Base-by-base conservation (phyloP, 768 basidiomycete species). In the Lentinula edodes region DNA sequence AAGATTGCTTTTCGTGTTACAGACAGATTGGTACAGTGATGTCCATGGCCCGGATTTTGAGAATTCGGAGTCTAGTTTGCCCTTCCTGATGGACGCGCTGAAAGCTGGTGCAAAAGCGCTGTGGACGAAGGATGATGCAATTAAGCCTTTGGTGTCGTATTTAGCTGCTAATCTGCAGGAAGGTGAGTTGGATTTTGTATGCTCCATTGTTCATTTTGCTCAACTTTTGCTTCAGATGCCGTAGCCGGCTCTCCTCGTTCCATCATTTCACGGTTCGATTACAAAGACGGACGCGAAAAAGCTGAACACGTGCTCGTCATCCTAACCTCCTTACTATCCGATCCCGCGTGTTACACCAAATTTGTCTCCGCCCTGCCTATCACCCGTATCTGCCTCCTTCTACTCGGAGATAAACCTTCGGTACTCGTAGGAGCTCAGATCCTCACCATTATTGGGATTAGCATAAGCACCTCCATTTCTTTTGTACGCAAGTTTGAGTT, bases 111-210 rank as follows among this genome's bases (percentile, higher is more conserved):
- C 88, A 56, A 80, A 84, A 67, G 79, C 86, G 0, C 77, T 83
- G n/a, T 93, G 91, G 66, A 81, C 84, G 2, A 80, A 84, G 43
- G 89, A 90, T 32, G 87, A 89, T 52, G 78, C 82, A 0, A 89
- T 96, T 67, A 96, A 94, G 68, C 94, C 95, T 0, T 73, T 95
- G 1, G 84, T 93, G 4, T 89, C 93, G 0, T 96, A 91, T 70
- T 75, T 96, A 7, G 90, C 92, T 1, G 90, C 93, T 0, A 89
- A 90, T 68, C 72, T 95, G 12, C 83, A 89, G 63, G 81, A 83
- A 69, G 79, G 91, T 90, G 58, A 60, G 83, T 66, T 16, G 41
- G 20, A 16, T 34, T 36, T 41, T 38, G 46, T 10, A 7, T 2
- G 28, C 3, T 53, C 15, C 38, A 9, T 20, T 32, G 1, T 12